Conservation (phyloP, 768 basidiomycete species). For the Phylloporus rhodoxanthus region DNA sequence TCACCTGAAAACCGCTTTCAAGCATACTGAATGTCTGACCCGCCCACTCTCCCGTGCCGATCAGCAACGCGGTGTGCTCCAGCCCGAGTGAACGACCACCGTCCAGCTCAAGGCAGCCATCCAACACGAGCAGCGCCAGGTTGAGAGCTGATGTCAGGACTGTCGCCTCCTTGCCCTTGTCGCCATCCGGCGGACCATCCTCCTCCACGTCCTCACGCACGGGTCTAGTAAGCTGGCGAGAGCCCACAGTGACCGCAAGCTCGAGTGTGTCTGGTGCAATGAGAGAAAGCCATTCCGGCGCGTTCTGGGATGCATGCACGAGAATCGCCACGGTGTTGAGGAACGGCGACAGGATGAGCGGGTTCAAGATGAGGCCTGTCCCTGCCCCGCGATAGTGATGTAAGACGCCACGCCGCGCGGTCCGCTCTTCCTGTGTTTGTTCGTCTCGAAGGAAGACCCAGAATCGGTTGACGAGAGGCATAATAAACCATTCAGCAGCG, state of each 20-base stretch:
- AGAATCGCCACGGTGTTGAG: conserved; percentile 72
- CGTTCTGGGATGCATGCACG: conserved; percentile 75
- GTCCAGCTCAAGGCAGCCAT: conserved; percentile 71
- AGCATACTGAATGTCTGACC: conserved; percentile 55
- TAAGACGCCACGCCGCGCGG: conserved; percentile 48
- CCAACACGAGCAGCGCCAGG: conserved; percentile 67
- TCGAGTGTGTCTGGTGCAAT: conserved; percentile 80
- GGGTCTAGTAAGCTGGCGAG: conserved; percentile 48
- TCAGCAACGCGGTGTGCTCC: conserved; percentile 66
- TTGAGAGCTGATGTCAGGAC: conserved; percentile 75
- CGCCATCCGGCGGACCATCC: conserved; percentile 12
- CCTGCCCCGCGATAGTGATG: conserved; percentile 66
- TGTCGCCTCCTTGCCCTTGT: conserved; percentile 54
- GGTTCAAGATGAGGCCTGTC: conserved; percentile 75
- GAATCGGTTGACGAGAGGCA: conserved; percentile 88
- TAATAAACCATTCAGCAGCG: conserved; percentile 83
- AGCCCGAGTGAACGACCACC: conserved; percentile 67
- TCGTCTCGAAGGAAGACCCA: conserved; percentile 91
- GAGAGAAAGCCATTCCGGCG: conserved; percentile 73
- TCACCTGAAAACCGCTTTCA: conserved; percentile 56
- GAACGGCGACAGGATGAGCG: conserved; percentile 71
- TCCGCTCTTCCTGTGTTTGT: conserved; percentile 67
- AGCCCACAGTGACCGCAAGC: conserved; percentile 75
- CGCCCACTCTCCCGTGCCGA: conserved; percentile 81
- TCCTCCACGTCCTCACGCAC: conserved; percentile 33